Base-by-base conservation (phyloP, 305 asterid genomes). In the Euphrasia arctica region DNA sequence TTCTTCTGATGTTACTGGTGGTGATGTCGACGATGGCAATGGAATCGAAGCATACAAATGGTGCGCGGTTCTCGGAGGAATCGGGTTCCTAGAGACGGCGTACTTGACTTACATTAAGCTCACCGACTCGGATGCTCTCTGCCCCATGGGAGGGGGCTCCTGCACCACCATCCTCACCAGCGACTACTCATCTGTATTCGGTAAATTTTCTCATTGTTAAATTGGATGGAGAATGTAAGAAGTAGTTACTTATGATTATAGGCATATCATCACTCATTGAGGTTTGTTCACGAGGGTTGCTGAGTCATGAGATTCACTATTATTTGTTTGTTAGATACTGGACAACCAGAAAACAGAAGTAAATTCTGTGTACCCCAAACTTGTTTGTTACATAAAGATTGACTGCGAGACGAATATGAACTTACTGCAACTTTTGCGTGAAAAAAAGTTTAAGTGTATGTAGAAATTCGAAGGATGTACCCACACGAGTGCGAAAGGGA, bases 31-130 rank as follows among this genome's bases (percentile, higher is more conserved):
- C 54, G 84, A 45, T 57, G 83, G 55, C 28, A 47, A 71, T 5
- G 74, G 65, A 77, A 66, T 76, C 70, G 74, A 96, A 56, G 71
- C 85, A 13, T 87, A 80, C 74, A 76, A 67, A 66, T 87, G 89
- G 95, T 80, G 79, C 62, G 90, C 85, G 27, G 92, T 75, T 48
- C 87, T 92, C 22, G 98, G 97, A 29, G 91, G 86, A 29, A 52
- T 92, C 51, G 98, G 98, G 39, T 85, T 89, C 61, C 65, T 92
- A 61, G 98, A 92, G 74, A 89, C 98, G 2, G 77, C 87, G 8
- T 92, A 92, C 75, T 83, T 92, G 87, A 89, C 88, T 45, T 87
- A 75, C 78, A 82, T 85, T 58, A 92, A 92, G 66, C 78, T 92
- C 64, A 75, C 95, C 45, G 67, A 84, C 67, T 78, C 91, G 28